Percentiles rank a stretch among this genome's conserved stretches.
Evolutionary conservation across 225 moss, liverwort and hornwort species (phyloP).

Genomic region (Takakia lepidozioides): DNA sequence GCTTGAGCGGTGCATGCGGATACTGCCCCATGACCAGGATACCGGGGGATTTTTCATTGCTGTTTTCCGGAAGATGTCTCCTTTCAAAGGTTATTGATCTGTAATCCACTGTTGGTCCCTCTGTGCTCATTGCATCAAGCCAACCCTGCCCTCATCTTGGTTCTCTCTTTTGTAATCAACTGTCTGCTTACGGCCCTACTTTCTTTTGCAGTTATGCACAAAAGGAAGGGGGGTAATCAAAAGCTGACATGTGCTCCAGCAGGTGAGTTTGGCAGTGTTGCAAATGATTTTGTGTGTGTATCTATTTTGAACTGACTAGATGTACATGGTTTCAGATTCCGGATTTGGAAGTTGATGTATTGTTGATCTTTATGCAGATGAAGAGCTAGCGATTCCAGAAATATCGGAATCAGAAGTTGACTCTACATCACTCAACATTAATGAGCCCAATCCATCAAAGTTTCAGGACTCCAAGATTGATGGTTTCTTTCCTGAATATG

Average conservation of each 20-base stretch:
- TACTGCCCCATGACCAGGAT: constrained; percentile 89
- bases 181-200: too few species aligned
- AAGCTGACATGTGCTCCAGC: too few species aligned
- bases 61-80: constrained; percentile 63
- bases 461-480: constrained; percentile 4
- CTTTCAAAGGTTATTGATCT: constrained; percentile 42
- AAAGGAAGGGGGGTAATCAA: too few species aligned
- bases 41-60: constrained; percentile 94
- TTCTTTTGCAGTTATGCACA: too few species aligned
- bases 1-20: constrained; percentile 86
- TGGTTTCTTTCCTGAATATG: too few species aligned
- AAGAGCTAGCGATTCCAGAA: constrained; percentile 23
- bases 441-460: constrained; percentile 4
- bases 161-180: too few species aligned
- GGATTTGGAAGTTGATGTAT: too few species aligned
- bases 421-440: constrained; percentile 11
- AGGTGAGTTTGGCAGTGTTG: too few species aligned
- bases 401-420: constrained; percentile 26
- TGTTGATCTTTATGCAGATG: constrained; percentile 11
- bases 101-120: background rate
- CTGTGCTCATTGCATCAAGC: background rate
- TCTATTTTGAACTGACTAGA: too few species aligned
- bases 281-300: too few species aligned
- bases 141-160: too few species aligned
- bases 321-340: too few species aligned